A percentile compares a stretch with the other conserved stretches of the same genome.
Conservation (phyloP, 495 filamentous ascomycete genomes). For the Bathelium albidoporum region DNA sequence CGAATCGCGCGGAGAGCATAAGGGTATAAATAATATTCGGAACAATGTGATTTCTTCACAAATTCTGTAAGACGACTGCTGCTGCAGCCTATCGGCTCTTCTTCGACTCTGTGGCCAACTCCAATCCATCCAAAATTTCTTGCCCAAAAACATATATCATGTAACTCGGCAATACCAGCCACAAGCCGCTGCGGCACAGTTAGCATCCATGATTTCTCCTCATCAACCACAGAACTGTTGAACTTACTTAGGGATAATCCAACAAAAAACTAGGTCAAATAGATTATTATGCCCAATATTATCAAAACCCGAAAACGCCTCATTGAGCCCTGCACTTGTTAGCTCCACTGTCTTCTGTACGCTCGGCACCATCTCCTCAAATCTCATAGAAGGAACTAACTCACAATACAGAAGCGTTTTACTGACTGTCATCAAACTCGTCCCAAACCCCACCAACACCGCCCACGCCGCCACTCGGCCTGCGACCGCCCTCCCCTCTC, state of each 20-base stretch:
- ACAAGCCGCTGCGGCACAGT: slow-evolving; percentile 49
- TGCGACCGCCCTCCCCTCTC: slow-evolving; percentile 41
- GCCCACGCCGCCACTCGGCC: slow-evolving; percentile 53
- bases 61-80: not conserved
- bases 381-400: slow-evolving; percentile 22
- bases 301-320: slow-evolving; percentile 63
- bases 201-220: not conserved
- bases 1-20: no score
- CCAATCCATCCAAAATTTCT: slow-evolving; percentile 61
- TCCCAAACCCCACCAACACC: slow-evolving; percentile 55
- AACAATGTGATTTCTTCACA: not conserved
- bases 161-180: slow-evolving; percentile 64
- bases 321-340: slow-evolving; percentile 45
- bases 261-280: slow-evolving; percentile 49
- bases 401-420: slow-evolving; percentile 85
- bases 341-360: not conserved
- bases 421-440: slow-evolving; percentile 69
- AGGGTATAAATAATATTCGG: not conserved
- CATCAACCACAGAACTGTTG: not conserved
- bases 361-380: not conserved
- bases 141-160: slow-evolving; percentile 57
- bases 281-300: slow-evolving; percentile 68
- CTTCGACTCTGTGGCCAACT: slow-evolving; percentile 26
- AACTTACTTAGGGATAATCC: slow-evolving; percentile 75
- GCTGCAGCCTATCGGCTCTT: not conserved